Evolutionary conservation across 495 filamentous ascomycete genomes (phyloP).

Genomic region (Emericellopsis terricola): DNA sequence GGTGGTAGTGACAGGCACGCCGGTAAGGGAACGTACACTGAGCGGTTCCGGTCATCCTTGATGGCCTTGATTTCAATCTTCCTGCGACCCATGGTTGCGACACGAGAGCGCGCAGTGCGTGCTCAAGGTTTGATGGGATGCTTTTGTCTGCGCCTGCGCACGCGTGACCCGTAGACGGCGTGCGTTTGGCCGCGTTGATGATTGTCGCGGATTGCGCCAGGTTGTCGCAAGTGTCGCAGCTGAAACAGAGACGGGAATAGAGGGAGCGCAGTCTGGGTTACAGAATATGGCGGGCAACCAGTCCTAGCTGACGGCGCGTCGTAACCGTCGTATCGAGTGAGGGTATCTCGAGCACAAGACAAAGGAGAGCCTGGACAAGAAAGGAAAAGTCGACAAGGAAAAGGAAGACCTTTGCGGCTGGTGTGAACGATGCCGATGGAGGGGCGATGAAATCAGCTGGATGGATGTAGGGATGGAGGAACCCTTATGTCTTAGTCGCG

Average conservation of each 20-base stretch:
- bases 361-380: background rate
- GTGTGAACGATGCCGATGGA: too few species aligned
- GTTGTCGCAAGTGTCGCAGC: background rate
- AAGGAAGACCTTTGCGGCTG: background rate
- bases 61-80: slow-evolving; percentile 99
- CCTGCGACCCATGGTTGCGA: slow-evolving; percentile 39
- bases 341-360: background rate
- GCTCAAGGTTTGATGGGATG: background rate
- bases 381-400: background rate
- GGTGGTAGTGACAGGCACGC: slow-evolving; percentile 3
- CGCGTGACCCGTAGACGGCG: too few species aligned
- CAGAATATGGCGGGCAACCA: too few species aligned
- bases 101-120: background rate
- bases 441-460: background rate
- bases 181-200: too few species aligned
- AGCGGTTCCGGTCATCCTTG: slow-evolving; percentile 97
- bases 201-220: too few species aligned
- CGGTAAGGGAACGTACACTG: slow-evolving; percentile 57
- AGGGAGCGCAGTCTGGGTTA: background rate
- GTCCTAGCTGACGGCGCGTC: too few species aligned
- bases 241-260: background rate
- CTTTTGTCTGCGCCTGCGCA: too few species aligned
- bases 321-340: background rate
- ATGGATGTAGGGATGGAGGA: background rate
- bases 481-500: too few species aligned